These are phyloP conservation scores for Cordia subcordata DNA, from an alignment of 257 asterid species.

Conservation along the genomic window DNA sequence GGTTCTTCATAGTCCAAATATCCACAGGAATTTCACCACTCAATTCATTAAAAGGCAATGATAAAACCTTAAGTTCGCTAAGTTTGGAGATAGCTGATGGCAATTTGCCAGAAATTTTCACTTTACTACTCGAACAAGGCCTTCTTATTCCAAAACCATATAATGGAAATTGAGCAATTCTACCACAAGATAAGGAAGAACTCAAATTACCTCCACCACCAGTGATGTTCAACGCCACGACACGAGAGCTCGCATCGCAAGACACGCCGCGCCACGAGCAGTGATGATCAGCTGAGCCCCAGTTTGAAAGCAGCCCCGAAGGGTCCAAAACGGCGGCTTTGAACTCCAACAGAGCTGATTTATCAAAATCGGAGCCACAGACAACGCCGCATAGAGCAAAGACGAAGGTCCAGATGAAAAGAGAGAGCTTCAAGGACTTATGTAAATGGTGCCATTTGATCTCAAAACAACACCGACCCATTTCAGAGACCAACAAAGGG, in stretches of 20 bases:
- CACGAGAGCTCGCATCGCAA: slow-evolving; percentile 66
- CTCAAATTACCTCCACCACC: slow-evolving; percentile 81
- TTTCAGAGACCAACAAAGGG: slow-evolving; percentile 46
- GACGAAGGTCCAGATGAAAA: slow-evolving; percentile 41
- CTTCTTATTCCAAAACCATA: slow-evolving; percentile 80
- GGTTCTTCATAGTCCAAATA: slow-evolving; percentile 78
- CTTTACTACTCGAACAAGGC: slow-evolving; percentile 40
- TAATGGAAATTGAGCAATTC: slow-evolving; percentile 69
- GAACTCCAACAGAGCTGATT: slow-evolving; percentile 78
- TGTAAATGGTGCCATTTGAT: slow-evolving; percentile 46
- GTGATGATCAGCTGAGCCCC: slow-evolving; percentile 63
- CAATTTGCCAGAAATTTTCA: slow-evolving; percentile 48
- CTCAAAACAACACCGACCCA: slow-evolving; percentile 60
- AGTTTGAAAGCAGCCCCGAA: slow-evolving; percentile 50
- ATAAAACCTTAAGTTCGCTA: slow-evolving; percentile 55
- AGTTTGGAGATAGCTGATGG: slow-evolving; percentile 52
- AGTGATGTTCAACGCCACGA: slow-evolving; percentile 57
- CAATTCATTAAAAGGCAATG: slow-evolving; percentile 74
- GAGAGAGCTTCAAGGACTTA: slow-evolving; percentile 40
- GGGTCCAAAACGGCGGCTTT: slow-evolving; percentile 67
- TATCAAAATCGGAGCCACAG: slow-evolving; percentile 56
- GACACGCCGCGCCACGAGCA: slow-evolving; percentile 79
- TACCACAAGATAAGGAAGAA: slow-evolving; percentile 52
- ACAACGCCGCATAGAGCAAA: slow-evolving; percentile 36
- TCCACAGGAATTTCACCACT: slow-evolving; percentile 66